Evolutionary conservation across 345 rosid genomes (phyloP), one percentile per base, ranked within the genome.

Genomic region (Nasturtium officinale): DNA sequence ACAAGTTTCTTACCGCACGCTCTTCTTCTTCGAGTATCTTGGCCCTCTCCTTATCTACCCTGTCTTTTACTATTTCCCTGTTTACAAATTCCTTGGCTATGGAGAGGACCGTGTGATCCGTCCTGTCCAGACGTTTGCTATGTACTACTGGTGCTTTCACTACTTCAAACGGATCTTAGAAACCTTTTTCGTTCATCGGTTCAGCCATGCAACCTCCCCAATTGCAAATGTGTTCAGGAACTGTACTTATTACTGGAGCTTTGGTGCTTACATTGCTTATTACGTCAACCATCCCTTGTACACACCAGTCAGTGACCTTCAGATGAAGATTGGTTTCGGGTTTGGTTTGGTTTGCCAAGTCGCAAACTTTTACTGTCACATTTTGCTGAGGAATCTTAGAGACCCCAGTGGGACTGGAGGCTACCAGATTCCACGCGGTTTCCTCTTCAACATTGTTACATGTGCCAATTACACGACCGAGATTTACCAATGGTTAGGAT

Each of bases 401-500:
- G 75, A 77, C 71, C 83, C 92, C 5, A 83, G 50, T 56, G 92
- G 96, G 2, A 60, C 80, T 77, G 96, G 91, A 58, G 97, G 97
- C 29, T 95, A 95, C 74, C 99, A 95, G 76, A 92, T 95, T 54
- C 99, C 99, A 6, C 74, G 40, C 2, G 99, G 98, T 11, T 95
- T 95, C 86, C 83, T 95, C 78, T 95, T 95, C 80, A 90, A 95
- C 75, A 83, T 92, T 15, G 98, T 95, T 74, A 92, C 99, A 0
- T 95, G 98, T 48, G 98, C 98, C n/a, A 95, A 95, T 70, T 95
- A 95, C 84, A 88, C 96, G 0, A 95, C 98, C 0, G 99, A 95
- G 83, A 92, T 92, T 55, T 95, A 95, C 77, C 99, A 95, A 76
- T 95, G 98, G 99, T 40, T 95, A 72, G 99, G 98, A 50, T 95